A percentile compares a stretch with the other conserved stretches of the same genome.
Evolutionary conservation across 805 yeast genomes (phyloP).

Genomic region (Grigorovia transvaalensis): DNA sequence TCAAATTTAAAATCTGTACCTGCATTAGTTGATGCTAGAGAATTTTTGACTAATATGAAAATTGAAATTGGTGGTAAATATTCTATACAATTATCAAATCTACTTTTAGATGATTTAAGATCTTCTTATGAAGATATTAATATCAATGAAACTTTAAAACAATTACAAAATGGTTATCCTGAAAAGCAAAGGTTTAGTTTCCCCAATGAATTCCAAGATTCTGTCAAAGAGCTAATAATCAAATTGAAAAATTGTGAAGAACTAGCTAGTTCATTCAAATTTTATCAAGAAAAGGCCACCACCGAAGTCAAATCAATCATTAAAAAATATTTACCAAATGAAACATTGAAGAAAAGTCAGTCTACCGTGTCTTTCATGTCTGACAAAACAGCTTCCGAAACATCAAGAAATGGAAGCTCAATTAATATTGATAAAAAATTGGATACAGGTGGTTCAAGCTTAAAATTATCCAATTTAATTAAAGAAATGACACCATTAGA

Average conservation of each 20-base stretch:
- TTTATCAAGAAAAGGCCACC: slow-evolving; percentile 59
- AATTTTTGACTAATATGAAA: slow-evolving; percentile 44
- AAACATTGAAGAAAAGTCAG: slow-evolving; percentile 4
- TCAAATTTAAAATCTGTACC: slow-evolving; percentile 25
- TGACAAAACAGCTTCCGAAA: slow-evolving; percentile 1
- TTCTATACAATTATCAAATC: slow-evolving; percentile 43
- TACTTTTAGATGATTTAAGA: slow-evolving; percentile 53
- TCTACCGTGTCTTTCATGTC: not conserved
- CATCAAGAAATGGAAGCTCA: not conserved
- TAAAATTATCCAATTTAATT: slow-evolving; percentile 38
- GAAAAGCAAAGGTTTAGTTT: slow-evolving; percentile 30
- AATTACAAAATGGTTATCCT: slow-evolving; percentile 28
- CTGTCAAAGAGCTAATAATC: slow-evolving; percentile 38
- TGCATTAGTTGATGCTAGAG: slow-evolving; percentile 33
- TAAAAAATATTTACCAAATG: slow-evolving; percentile 51
- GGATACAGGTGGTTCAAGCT: slow-evolving; percentile 22
- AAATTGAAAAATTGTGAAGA: slow-evolving; percentile 56
- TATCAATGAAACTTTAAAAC: slow-evolving; percentile 37
- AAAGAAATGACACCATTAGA: slow-evolving; percentile 62
- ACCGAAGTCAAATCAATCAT: slow-evolving; percentile 66
- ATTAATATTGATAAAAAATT: not conserved
- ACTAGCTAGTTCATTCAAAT: slow-evolving; percentile 47
- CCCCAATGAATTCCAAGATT: slow-evolving; percentile 31
- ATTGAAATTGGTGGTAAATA: slow-evolving; percentile 63
- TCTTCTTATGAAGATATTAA: slow-evolving; percentile 43